Base-by-base conservation (phyloP, 2,329 filamentous ascomycete genomes). In the Cordyceps militaris region DNA sequence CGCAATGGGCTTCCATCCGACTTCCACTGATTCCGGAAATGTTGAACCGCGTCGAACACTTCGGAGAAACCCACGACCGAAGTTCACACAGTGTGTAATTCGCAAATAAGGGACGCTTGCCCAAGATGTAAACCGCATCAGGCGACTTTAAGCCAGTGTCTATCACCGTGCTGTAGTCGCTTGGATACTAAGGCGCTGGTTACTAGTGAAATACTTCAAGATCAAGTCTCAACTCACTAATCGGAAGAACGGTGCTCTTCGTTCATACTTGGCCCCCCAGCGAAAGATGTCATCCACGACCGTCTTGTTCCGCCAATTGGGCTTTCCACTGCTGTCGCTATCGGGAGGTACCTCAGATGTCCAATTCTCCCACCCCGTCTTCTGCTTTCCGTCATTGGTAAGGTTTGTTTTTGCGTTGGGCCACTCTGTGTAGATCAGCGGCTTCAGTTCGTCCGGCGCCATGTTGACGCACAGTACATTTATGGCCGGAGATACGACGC, bases 401-500 rank as follows among this genome's bases (percentile, higher is more conserved):
- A 24, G 16, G 8, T 62, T 70, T 13, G 48, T 72, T 8, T 56
- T 64, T 1, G 66, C 73, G 28, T 77, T 57, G 0, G 82, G 79
- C 85, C 86, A 91, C 2, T 70, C 61, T 0, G 76, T 76, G 60
- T 86, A 91, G 0, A 92, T 74, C 1, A 92, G 70, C 0, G 88
- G 88, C 0, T 66, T 69, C 1, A 93, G 69, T 56, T 90, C 86
- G 0, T 75, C 64, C 21, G 68, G 58, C 0, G 77, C 76, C 75
- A 91, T 76, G 43, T 88, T 87, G 1, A 80, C 85, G 63, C 89
- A 94, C 32, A 91, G 70, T 0, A 89, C 86, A 61, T 92, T 90
- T 46, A 92, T 71, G 0, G 81, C 77, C 0, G 89, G 88, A 0
- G 85, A 87, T 0, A 87, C 82, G 0, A 91, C 85, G 0, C 86